Evolutionary conservation across 1,284 basidiomycete genomes (phyloP).

Genomic region (Wallemia mellicola): DNA sequence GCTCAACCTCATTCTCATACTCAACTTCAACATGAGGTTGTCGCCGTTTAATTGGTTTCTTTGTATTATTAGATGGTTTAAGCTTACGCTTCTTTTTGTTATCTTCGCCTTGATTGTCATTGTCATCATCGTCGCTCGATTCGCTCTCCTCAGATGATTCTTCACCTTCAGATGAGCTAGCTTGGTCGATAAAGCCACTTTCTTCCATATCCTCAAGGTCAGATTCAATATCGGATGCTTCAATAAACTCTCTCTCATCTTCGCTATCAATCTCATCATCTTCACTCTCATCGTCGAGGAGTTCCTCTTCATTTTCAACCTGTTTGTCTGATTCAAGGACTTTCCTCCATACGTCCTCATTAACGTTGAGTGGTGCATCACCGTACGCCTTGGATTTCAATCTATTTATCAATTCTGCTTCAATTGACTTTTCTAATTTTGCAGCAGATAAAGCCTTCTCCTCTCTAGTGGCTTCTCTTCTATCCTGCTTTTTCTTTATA

Average conservation of each 20-base stretch:
- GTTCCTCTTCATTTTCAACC: conserved; percentile 20
- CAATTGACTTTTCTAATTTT: conserved; percentile 75
- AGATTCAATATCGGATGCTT: conserved; percentile 26
- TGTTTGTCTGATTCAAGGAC: conserved; percentile 32
- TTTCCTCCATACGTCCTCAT: conserved; percentile 82
- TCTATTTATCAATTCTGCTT: conserved; percentile 82
- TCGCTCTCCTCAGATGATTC: conserved; percentile 9
- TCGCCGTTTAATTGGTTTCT: conserved; percentile 23
- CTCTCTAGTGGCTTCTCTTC: conserved; percentile 76
- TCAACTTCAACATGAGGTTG: conserved; percentile 71
- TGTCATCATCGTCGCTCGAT: conserved; percentile 8
- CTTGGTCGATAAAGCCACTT: no score
- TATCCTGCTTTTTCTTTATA: conserved; percentile 88
- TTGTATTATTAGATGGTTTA: conserved; percentile 26
- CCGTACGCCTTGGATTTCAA: conserved; percentile 91
- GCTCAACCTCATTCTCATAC: conserved; percentile 70
- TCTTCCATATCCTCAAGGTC: conserved; percentile 29
- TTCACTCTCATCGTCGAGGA: conserved; percentile 18
- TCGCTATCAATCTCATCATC: conserved; percentile 21
- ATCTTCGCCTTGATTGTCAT: conserved; percentile 15
- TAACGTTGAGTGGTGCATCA: conserved; percentile 89
- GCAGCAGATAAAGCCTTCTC: conserved; percentile 83
- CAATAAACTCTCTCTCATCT: conserved; percentile 41
- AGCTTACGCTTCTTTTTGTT: conserved; percentile 25
- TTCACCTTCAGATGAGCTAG: no score